Evolutionary conservation across 257 asterid species (phyloP).

Genomic region (Nicotiana knightiana): DNA sequence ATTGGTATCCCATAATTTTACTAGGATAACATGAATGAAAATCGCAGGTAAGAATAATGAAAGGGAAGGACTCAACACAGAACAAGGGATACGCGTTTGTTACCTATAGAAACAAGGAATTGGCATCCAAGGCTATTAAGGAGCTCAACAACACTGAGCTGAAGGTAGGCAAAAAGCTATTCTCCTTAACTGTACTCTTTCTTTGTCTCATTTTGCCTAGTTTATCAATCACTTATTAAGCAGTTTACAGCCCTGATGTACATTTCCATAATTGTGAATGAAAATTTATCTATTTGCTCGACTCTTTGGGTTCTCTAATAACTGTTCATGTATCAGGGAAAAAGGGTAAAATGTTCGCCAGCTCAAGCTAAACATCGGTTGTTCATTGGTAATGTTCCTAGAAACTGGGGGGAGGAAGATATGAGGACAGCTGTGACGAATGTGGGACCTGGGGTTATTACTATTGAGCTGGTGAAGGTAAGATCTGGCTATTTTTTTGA

Average conservation of each 20-base stretch:
- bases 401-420: constrained; percentile 85
- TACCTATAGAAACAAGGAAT: constrained; percentile 75
- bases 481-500: background rate
- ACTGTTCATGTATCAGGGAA: constrained; percentile 51
- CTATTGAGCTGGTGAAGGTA: constrained; percentile 82
- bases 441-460: constrained; percentile 84
- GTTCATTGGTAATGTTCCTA: constrained; percentile 89
- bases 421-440: constrained; percentile 59
- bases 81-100: constrained; percentile 95
- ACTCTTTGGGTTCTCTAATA: constrained; percentile 7
- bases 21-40: constrained; percentile 14
- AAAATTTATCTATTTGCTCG: background rate
- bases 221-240: background rate
- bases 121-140: constrained; percentile 83
- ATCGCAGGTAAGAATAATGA: constrained; percentile 89
- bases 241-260: background rate
- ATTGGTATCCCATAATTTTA: constrained; percentile 10
- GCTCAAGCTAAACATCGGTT: constrained; percentile 91
- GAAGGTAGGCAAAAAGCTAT: constrained; percentile 40
- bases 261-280: background rate
- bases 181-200: background rate
- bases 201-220: background rate
- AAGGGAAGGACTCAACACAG: constrained; percentile 76
- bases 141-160: constrained; percentile 72
- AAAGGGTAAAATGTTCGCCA: constrained; percentile 71